Evolutionary conservation across 2,329 filamentous ascomycete species (phyloP).

Genomic region (Cladophialophora yegresii): DNA sequence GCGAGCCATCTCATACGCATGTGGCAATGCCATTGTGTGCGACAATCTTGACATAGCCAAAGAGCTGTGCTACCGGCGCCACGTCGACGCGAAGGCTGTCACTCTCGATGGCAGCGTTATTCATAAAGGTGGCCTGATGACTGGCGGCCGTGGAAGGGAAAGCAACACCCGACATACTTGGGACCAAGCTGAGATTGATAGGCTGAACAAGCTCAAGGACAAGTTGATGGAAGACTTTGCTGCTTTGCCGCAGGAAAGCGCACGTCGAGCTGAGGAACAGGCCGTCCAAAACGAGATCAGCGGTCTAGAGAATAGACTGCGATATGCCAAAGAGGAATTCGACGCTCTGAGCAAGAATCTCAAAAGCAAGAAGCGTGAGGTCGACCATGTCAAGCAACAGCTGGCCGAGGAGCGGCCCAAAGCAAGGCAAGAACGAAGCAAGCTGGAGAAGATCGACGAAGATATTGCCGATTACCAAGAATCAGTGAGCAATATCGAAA

Average conservation of each 20-base stretch:
- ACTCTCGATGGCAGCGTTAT: slow-evolving; percentile 95
- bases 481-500: slow-evolving; percentile 78
- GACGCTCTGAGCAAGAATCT: slow-evolving; percentile 79
- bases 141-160: slow-evolving; percentile 81
- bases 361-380: slow-evolving; percentile 77
- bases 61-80: slow-evolving; percentile 80
- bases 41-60: slow-evolving; percentile 85
- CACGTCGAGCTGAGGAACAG: slow-evolving; percentile 76
- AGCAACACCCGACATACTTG: slow-evolving; percentile 73
- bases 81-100: slow-evolving; percentile 88
- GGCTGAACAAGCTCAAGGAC: slow-evolving; percentile 72
- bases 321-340: slow-evolving; percentile 72
- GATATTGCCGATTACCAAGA: slow-evolving; percentile 59
- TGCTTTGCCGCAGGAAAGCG: slow-evolving; percentile 75
- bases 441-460: slow-evolving; percentile 64
- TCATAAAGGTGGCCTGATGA: slow-evolving; percentile 95
- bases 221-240: slow-evolving; percentile 76
- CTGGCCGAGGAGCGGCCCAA: slow-evolving; percentile 76
- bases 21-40: slow-evolving; percentile 91
- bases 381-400: slow-evolving; percentile 71
- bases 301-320: slow-evolving; percentile 75
- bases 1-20: slow-evolving; percentile 91
- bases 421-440: slow-evolving; percentile 69
- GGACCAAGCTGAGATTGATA: slow-evolving; percentile 86
- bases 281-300: slow-evolving; percentile 74